A percentile compares a stretch with the other conserved stretches of the same genome.
Evolutionary conservation across 2,329 filamentous ascomycete genomes (phyloP).

Genomic region (Mycosphaerella arachidis): DNA sequence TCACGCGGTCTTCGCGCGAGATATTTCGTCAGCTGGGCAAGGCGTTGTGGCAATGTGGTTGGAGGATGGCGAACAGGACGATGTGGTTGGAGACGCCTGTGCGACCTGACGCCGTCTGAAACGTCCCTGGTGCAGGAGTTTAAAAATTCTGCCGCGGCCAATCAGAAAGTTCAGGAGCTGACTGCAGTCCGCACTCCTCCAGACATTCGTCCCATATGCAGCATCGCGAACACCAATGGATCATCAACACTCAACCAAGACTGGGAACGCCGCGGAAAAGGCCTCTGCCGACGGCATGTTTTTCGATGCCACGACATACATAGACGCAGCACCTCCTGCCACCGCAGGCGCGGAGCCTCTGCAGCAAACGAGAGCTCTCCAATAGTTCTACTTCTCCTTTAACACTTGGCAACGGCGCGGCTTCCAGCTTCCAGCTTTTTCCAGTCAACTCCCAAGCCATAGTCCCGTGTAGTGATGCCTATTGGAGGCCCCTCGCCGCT

Average conservation of each 20-base stretch:
- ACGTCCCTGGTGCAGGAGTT: not conserved
- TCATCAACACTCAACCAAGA: not conserved
- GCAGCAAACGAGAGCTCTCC: slow-evolving; percentile 5
- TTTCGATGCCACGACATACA: slow-evolving; percentile 2
- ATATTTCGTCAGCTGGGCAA: not conserved
- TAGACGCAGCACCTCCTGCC: not conserved
- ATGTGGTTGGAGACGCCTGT: no score
- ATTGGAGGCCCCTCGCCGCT: not conserved
- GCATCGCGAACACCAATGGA: not conserved
- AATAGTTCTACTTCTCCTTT: slow-evolving; percentile 4
- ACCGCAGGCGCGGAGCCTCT: not conserved
- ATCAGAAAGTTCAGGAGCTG: not conserved
- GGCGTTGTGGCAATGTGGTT: not conserved
- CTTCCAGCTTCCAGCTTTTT: not conserved
- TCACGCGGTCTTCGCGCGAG: not conserved
- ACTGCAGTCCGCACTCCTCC: slow-evolving; percentile 2
- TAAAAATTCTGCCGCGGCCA: not conserved
- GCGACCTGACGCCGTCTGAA: not conserved
- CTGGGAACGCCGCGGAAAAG: not conserved
- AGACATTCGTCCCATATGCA: no score
- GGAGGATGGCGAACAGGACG: not conserved
- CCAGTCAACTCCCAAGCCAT: not conserved
- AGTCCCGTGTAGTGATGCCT: not conserved
- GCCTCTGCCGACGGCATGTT: not conserved
- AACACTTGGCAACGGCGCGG: slow-evolving; percentile 1